phyloP scores from a whole-genome alignment of 202 grass and related monocot species.

The Brachypodium distachyon region DNA sequence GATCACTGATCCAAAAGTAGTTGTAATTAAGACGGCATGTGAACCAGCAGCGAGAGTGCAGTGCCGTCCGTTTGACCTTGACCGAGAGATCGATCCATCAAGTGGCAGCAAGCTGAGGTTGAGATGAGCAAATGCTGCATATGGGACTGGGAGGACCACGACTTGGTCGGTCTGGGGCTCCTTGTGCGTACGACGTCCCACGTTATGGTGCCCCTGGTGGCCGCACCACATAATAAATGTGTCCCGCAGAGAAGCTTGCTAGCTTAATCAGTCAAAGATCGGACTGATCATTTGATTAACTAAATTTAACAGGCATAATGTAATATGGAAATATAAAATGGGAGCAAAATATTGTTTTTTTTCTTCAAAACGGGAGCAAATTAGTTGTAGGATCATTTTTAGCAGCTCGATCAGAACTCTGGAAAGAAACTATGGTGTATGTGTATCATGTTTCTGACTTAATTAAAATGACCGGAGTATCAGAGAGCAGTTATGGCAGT shows the following conservation, averaged over 20 bases:
- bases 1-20: not conserved
- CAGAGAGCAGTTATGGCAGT: not conserved
- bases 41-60: constrained; percentile 2
- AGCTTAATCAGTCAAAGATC: not conserved
- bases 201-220: constrained; percentile 30
- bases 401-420: no score
- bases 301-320: not conserved
- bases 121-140: not conserved
- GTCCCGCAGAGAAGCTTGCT: not conserved
- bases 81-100: not conserved
- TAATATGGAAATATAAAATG: not conserved
- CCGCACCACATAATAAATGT: not conserved
- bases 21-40: constrained; percentile 21
- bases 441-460: not conserved
- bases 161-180: constrained; percentile 45
- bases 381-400: no score
- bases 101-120: constrained; percentile 7
- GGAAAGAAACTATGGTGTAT: no score
- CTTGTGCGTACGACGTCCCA: constrained; percentile 29
- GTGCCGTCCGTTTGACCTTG: not conserved
- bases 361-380: no score
- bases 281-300: not conserved
- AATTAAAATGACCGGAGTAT: not conserved
- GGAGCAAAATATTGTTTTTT: not conserved
- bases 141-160: constrained; percentile 24